Conservation (phyloP, 495 filamentous ascomycete genomes). For the Apodospora peruviana region DNA sequence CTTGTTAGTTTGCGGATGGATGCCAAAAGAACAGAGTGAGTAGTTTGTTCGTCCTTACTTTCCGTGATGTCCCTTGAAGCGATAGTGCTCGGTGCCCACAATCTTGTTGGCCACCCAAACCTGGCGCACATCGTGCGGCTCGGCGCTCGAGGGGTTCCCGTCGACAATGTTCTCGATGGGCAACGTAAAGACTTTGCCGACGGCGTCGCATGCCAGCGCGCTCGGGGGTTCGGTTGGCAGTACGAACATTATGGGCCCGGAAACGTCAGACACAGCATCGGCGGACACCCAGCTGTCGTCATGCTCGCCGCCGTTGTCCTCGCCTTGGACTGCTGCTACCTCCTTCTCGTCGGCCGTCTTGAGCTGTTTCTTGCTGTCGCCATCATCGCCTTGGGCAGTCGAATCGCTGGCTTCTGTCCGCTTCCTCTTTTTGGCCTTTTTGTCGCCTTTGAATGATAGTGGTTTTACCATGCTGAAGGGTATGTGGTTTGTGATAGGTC, state of each 20-base stretch:
- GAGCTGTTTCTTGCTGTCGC: slow-evolving; percentile 29
- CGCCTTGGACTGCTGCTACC: slow-evolving; percentile 36
- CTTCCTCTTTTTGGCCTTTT: slow-evolving; percentile 89
- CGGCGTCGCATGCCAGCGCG: slow-evolving; percentile 75
- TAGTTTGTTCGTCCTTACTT: slow-evolving; percentile 42
- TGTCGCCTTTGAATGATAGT: slow-evolving; percentile 93
- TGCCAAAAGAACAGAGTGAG: neutral
- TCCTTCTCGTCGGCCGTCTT: slow-evolving; percentile 42
- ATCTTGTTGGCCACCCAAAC: slow-evolving; percentile 89
- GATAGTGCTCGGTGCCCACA: slow-evolving; percentile 71
- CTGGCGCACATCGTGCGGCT: slow-evolving; percentile 90
- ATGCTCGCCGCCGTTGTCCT: slow-evolving; percentile 48
- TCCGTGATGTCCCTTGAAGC: slow-evolving; percentile 85
- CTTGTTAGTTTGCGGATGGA: no score
- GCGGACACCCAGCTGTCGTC: slow-evolving; percentile 90
- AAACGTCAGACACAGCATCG: slow-evolving; percentile 66
- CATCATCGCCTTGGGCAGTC: slow-evolving; percentile 28
- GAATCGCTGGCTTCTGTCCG: slow-evolving; percentile 42
- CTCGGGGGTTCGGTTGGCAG: slow-evolving; percentile 63
- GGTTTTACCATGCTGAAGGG: slow-evolving; percentile 62
- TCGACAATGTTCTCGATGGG: slow-evolving; percentile 79
- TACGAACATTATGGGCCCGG: slow-evolving; percentile 78
- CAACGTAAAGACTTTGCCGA: slow-evolving; percentile 76
- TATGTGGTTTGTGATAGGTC: neutral
- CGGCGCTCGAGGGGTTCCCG: slow-evolving; percentile 68